Base-by-base conservation (phyloP, 805 yeast species). In the Komagataella pastoris region DNA sequence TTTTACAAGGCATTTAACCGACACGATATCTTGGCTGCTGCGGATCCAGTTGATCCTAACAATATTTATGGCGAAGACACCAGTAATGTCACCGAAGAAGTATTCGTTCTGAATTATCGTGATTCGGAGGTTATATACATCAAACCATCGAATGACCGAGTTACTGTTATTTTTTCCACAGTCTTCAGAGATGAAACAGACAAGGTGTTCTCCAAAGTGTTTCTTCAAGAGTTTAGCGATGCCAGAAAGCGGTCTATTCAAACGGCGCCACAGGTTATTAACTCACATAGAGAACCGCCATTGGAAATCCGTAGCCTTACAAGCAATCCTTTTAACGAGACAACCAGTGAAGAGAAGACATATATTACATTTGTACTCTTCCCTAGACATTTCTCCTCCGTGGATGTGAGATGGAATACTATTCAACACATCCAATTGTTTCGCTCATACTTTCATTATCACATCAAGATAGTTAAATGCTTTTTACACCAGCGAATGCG, bases 401-500 rank as follows among this genome's bases (percentile, higher is more conserved):
- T 79, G 55, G 82, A 86, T 56, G 62, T 58, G 8, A 77, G 88
- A 61, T 93, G 93, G 66, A 85, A 82, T 63, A 85, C 96, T 55
- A 87, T 93, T 56, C 83, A 95, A 44, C 97, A 90, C 66, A 85
- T 93, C 62, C 89, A 88, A 63, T 74, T 88, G 53, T 93, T 93
- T 72, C 79, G 99, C 69, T 95, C 90, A 63, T 93, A 91, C 71
- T 93, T 93, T 84, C 99, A 93, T 68, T 93, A 91, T 69, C 99
- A 93, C 65, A 93, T 93, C 73, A 93, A 93, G 71, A 91, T 97
- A 68, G 89, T 97, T 55, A 93, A 93, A 75, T 98, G 99, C 43
- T 93, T 87, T 70, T 82, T 93, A 83, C 99, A 93, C 69, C 88
- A 96, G 50, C 83, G 99, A 75, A 93, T 93, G 99, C 81, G 99